Evolutionary conservation across 1,284 basidiomycete genomes (phyloP).

Genomic region (Baeospora myosura): DNA sequence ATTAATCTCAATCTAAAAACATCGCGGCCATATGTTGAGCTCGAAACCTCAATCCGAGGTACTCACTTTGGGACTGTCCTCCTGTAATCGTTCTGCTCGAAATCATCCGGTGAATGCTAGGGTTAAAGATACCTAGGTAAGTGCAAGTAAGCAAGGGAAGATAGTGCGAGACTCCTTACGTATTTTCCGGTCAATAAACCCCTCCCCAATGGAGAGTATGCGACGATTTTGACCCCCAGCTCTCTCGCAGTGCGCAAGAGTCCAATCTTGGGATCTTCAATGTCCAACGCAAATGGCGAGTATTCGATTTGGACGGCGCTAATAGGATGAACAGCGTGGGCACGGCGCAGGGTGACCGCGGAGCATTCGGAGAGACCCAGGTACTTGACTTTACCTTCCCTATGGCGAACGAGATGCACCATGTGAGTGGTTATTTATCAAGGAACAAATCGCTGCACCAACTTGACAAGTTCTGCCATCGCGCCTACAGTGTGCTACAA

Average conservation of each 20-base stretch:
- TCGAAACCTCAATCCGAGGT: background rate
- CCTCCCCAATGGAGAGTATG: slow-evolving; percentile 56
- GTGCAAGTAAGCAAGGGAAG: background rate
- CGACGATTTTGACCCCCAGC: slow-evolving; percentile 46
- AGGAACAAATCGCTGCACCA: slow-evolving; percentile 8
- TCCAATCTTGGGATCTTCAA: slow-evolving; percentile 40
- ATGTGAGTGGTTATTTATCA: background rate
- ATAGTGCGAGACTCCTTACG: slow-evolving; percentile 19
- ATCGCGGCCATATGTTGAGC: background rate
- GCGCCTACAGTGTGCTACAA: slow-evolving; percentile 35
- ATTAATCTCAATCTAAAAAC: background rate
- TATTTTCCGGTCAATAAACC: slow-evolving; percentile 56
- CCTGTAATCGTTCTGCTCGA: slow-evolving; percentile 44
- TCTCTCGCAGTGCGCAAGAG: slow-evolving; percentile 43
- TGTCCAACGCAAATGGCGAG: slow-evolving; percentile 51
- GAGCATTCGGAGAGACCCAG: slow-evolving; percentile 59
- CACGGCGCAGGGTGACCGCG: slow-evolving; percentile 52
- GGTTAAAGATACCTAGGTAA: too few relatives aligned
- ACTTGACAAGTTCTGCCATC: slow-evolving; percentile 52
- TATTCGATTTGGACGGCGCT: slow-evolving; percentile 59
- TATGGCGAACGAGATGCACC: slow-evolving; percentile 12
- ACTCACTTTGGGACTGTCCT: slow-evolving; percentile 26
- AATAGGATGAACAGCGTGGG: slow-evolving; percentile 54
- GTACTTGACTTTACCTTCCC: slow-evolving; percentile 54
- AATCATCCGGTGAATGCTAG: slow-evolving; percentile 42